Evolutionary conservation across 306 rosid genomes (phyloP), one percentile per base, ranked within the genome.

Genomic region (Cucurbita maxima): DNA sequence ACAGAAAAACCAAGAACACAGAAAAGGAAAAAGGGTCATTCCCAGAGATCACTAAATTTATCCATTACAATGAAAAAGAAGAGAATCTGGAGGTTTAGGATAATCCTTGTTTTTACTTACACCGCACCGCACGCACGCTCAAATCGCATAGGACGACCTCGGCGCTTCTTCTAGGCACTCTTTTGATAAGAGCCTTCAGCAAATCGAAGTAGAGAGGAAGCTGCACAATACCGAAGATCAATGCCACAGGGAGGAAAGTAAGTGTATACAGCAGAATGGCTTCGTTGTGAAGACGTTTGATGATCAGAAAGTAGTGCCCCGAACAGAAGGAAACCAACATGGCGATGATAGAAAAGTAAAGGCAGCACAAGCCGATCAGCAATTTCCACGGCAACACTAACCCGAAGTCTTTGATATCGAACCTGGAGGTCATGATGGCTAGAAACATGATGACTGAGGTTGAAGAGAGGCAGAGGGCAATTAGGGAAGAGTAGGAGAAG

Each of bases 391-490:
- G 87, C 81, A 87, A 68, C 19, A n/a, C 70, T 10, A 0, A 44
- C 0, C 47, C 68, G 16, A 90, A 90, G 41, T 84, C 87, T 13
- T 15, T 76, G 0, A 64, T 75, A 37, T 77, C 77, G 72, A 80
- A 78, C 4, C 81, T 56, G 0, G 91, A 83, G 4, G 83, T 84
- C 11, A 82, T 22, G 11, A 87, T 83, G 64, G 89, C 47, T 0
- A 88, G 85, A 74, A 90, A 90, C 82, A 82, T 85, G 6, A 90
- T 54, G 25, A 88, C 40, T 6, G 88, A 75, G 0, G 80, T 80
- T 15, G 83, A 74, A 0, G 95, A 90, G 80, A 78, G 82, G 79
- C 82, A 85, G 0, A 88, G 84, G 1, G 86, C 86, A 8, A 82
- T 2, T 0, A 83, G 62, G 0, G 90, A 81, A 0, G 82, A 18